phyloP scores from a whole-genome alignment of 257 asterid species.

The Petrea volubilis region DNA sequence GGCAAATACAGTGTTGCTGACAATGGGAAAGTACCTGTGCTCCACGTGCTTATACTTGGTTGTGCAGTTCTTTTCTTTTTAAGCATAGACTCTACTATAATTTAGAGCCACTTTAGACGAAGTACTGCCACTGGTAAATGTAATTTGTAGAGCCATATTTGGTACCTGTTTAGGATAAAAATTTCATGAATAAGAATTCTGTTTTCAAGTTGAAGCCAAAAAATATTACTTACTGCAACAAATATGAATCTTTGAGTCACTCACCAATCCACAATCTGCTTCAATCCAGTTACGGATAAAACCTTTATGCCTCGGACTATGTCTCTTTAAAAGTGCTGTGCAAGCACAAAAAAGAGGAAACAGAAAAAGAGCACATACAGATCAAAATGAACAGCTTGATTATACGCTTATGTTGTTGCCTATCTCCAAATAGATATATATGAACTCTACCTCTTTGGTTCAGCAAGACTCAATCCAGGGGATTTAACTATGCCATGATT shows the following conservation, averaged over 20 bases:
- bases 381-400: conserved; percentile 30
- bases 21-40: too few species aligned
- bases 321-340: neutral
- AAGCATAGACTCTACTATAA: too few species aligned
- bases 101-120: neutral
- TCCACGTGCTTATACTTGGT: too few species aligned
- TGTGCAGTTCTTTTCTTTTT: too few species aligned
- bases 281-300: neutral
- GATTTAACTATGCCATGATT: conserved; percentile 69
- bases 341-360: neutral
- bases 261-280: neutral
- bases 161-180: too few species aligned
- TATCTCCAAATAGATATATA: conserved; percentile 72
- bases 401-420: conserved; percentile 29
- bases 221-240: neutral
- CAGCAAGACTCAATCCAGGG: conserved; percentile 85
- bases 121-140: too few species aligned
- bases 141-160: too few species aligned
- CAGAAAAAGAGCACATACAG: neutral
- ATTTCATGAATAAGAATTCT: neutral
- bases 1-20: too few species aligned
- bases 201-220: neutral
- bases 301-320: neutral
- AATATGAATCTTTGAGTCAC: neutral
- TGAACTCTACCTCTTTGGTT: conserved; percentile 66